Evolutionary conservation across 768 basidiomycete species (phyloP).

Genomic region (Filobasidium wieringae): DNA sequence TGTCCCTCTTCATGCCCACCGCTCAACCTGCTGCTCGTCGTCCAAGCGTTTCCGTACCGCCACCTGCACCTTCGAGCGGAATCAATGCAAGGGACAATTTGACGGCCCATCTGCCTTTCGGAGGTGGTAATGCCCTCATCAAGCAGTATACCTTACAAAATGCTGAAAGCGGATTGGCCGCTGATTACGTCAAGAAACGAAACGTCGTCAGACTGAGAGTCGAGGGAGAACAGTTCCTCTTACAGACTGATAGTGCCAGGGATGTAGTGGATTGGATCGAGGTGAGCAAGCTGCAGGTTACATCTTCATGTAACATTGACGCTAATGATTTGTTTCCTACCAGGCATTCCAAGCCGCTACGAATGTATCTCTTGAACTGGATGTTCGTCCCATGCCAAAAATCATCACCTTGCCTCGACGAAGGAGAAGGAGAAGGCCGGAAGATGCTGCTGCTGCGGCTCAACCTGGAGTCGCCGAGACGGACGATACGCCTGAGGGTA

Average conservation of each 20-base stretch:
- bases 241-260: conserved; percentile 73
- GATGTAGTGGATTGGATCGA: conserved; percentile 94
- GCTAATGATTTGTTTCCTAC: neutral
- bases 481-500: conserved; percentile 24
- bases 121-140: conserved; percentile 44
- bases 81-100: conserved; percentile 5
- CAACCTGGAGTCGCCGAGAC: conserved; percentile 13
- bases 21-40: conserved; percentile 10
- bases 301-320: neutral
- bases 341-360: conserved; percentile 85
- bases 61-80: conserved; percentile 1
- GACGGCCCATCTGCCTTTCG: conserved; percentile 28
- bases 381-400: conserved; percentile 81
- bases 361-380: conserved; percentile 83
- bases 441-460: conserved; percentile 14
- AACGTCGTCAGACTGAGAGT: conserved; percentile 84
- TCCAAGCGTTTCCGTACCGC: conserved; percentile 1
- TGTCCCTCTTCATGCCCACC: conserved; percentile 8
- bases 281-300: conserved; percentile 43
- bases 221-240: conserved; percentile 91
- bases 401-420: conserved; percentile 44
- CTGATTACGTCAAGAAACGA: conserved; percentile 84
- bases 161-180: conserved; percentile 87
- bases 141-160: conserved; percentile 69
- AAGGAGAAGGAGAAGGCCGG: conserved; percentile 19